Evolutionary conservation across 2,329 filamentous ascomycete species (phyloP), one percentile per base, ranked within the genome.

Genomic region (Mycosphaerella sp.): DNA sequence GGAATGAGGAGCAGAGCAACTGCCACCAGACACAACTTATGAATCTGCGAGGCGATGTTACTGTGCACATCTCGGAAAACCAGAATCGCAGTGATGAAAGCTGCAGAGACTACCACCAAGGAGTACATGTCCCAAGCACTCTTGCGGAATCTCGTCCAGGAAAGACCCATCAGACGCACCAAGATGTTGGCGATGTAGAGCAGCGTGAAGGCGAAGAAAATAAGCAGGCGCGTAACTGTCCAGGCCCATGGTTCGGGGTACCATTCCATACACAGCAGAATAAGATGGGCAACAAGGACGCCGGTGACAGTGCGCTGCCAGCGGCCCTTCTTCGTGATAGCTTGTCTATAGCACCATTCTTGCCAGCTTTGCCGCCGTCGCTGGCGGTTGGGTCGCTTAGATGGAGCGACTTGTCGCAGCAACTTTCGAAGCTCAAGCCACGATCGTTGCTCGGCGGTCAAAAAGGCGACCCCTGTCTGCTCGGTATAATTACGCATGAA

Each of bases 401-500:
- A 96, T 3, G 93, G 93, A 3, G 90, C 91, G 9, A 98, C 89
- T 67, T 97, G 93, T 45, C 88, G 81, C 35, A 98, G 75, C 18
- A 96, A 76, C 70, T 98, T 98, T 51, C 93, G 81, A 60, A 98
- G 71, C 68, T 98, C 93, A 12, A 98, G 79, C 93, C 93, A 98
- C 0, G 91, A 95, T 61, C 93, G 84, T 68, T 98, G 93, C 63
- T 98, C 93, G 0, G 90, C 86, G 1, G 93, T 98, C 62, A 98
- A 74, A 67, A 91, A 98, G 2, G 93, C 93, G 39, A 98, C 93
- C 1, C 93, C 93, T 0, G 93, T 98, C 70, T 97, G 90, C 70
- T 98, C 93, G 0, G 93, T 98, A 70, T 98, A 98, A 68, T 96
- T 98, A 55, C 93, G 88, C 93, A 98, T 98, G 69, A 98, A 98